Evolutionary conservation across 2,329 filamentous ascomycete genomes (phyloP).

Genomic region (Cryoendolithus antarcticus): DNA sequence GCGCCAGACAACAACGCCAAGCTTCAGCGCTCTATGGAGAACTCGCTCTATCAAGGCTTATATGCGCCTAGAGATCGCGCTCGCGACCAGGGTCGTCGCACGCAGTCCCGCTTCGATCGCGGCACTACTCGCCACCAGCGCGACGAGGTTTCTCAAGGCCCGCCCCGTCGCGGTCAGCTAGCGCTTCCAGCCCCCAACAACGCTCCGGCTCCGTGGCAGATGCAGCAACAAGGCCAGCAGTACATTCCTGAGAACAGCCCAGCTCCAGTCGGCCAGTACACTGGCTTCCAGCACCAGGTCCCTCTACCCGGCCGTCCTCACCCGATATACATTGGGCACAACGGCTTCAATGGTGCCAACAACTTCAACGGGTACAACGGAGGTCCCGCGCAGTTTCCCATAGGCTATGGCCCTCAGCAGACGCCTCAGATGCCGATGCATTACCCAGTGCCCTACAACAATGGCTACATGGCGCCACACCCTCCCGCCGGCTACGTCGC

Average conservation of each 20-base stretch:
- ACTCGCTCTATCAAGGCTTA: slow-evolving; percentile 74
- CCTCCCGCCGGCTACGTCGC: background rate
- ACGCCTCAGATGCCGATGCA: background rate
- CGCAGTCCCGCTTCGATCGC: slow-evolving; percentile 67
- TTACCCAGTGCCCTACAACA: background rate
- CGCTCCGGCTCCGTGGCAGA: slow-evolving; percentile 1
- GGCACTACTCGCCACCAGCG: slow-evolving; percentile 44
- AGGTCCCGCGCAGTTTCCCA: background rate
- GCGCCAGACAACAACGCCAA: slow-evolving; percentile 74
- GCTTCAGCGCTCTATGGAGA: slow-evolving; percentile 76
- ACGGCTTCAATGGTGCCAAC: background rate
- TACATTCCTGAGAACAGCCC: background rate
- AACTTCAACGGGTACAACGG: background rate
- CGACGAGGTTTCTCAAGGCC: slow-evolving; percentile 15
- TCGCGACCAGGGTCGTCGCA: slow-evolving; percentile 49
- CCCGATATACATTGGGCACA: no score
- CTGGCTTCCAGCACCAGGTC: no score
- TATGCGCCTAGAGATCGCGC: slow-evolving; percentile 54
- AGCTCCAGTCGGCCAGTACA: no score
- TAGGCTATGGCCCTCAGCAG: background rate
- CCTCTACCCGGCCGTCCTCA: no score
- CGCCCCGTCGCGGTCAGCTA: background rate
- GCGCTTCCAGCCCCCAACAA: slow-evolving; percentile 1
- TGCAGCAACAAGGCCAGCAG: slow-evolving; percentile 1
- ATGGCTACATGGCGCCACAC: no score